These are phyloP conservation scores for Vigna trinervia DNA, from an alignment of 306 rosid species.

Conservation along the genomic window DNA sequence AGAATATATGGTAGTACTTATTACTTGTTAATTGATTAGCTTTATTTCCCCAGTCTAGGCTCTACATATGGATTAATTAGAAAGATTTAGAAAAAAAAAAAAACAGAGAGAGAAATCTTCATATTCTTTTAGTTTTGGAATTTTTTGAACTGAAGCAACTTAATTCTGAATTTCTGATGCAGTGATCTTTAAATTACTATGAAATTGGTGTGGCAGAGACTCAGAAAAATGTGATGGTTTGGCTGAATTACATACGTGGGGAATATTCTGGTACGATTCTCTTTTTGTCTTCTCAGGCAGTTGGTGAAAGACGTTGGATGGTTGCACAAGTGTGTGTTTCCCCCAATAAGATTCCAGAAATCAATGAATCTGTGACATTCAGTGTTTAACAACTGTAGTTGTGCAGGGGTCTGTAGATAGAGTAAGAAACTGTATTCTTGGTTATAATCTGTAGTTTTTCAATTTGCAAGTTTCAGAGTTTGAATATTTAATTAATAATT, in stretches of 20 bases:
- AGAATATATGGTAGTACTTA: no score
- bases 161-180: background rate
- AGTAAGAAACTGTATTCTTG: background rate
- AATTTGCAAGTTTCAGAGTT: background rate
- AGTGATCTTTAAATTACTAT: background rate
- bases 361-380: constrained; percentile 36
- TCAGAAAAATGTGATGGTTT: constrained; percentile 16
- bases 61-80: no score
- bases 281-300: constrained; percentile 45
- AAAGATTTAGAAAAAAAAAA: no score
- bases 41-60: no score
- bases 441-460: background rate
- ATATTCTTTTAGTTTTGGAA: background rate
- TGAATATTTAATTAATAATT: background rate
- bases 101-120: background rate
- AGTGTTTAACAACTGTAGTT: constrained; percentile 17
- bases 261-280: constrained; percentile 56
- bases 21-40: no score
- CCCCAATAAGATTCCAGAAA: constrained; percentile 45
- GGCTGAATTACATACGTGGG: constrained; percentile 41
- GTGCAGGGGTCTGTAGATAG: background rate
- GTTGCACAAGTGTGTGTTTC: constrained; percentile 42
- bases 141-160: background rate
- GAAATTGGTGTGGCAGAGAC: constrained; percentile 17
- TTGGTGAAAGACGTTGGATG: constrained; percentile 51